Evolutionary conservation across 2,329 filamentous ascomycete species (phyloP).

Genomic region (Xylariaceae sp.): DNA sequence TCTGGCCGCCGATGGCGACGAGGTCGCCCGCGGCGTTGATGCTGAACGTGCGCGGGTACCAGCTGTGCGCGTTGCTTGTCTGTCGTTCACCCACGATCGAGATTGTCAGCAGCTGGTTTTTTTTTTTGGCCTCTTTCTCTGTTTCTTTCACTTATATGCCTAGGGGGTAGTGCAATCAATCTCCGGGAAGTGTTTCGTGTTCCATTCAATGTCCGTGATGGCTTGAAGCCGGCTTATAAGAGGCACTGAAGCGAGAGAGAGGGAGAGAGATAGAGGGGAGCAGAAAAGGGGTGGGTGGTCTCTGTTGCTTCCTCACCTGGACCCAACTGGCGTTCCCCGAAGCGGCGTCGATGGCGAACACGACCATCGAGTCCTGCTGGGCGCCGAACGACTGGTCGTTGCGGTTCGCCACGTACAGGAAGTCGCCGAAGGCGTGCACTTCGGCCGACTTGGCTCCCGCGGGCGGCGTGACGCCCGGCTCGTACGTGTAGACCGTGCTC

Average conservation of each 20-base stretch:
- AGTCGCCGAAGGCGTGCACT: constrained; percentile 44
- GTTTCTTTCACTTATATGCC: too few relatives aligned
- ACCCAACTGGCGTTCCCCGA: constrained; percentile 44
- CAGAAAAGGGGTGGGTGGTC: too few relatives aligned
- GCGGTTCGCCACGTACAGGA: constrained; percentile 55
- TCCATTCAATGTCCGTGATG: too few relatives aligned
- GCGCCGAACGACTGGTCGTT: constrained; percentile 50
- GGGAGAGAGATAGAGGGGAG: too few relatives aligned
- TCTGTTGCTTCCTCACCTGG: too few relatives aligned
- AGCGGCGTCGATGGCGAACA: constrained; percentile 36
- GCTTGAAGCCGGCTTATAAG: too few relatives aligned
- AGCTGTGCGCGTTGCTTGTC: constrained; percentile 50
- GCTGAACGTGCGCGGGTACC: constrained; percentile 54
- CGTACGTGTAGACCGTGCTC: constrained; percentile 40
- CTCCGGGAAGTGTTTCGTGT: too few relatives aligned
- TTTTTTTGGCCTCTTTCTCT: too few relatives aligned
- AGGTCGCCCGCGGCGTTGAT: constrained; percentile 52
- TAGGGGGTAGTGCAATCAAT: too few relatives aligned
- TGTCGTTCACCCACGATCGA: too few relatives aligned
- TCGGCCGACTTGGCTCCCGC: constrained; percentile 46
- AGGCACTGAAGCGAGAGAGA: too few relatives aligned
- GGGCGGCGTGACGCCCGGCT: constrained; percentile 32
- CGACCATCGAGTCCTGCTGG: constrained; percentile 47
- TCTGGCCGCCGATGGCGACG: constrained; percentile 57
- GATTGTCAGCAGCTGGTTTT: too few relatives aligned